Conservation (phyloP, 1,139 yeast species). For the Yamadazyma diddensiae region DNA sequence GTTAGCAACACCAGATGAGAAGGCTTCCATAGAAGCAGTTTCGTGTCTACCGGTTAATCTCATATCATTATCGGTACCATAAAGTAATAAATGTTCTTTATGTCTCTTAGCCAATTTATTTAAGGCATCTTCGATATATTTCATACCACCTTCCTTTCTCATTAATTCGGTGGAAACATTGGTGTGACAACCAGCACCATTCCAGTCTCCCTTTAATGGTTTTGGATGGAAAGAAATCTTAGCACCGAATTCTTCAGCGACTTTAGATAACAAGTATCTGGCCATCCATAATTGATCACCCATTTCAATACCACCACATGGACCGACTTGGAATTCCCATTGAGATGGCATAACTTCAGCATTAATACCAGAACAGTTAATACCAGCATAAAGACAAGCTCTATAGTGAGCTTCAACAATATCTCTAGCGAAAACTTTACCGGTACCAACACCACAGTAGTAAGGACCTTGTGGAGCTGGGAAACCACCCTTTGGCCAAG, state of each 20-base stretch:
- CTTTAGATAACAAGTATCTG: slow-evolving; percentile 87
- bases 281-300: slow-evolving; percentile 98
- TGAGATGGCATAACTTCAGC: slow-evolving; percentile 99
- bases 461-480: slow-evolving; percentile 99
- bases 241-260: slow-evolving; percentile 98
- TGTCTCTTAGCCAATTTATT: slow-evolving; percentile 95
- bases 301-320: slow-evolving; percentile 92
- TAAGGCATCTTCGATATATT: slow-evolving; percentile 86
- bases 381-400: slow-evolving; percentile 92
- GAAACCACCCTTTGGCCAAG: slow-evolving; percentile 99
- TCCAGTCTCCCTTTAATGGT: slow-evolving; percentile 98
- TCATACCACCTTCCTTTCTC: slow-evolving; percentile 97
- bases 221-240: slow-evolving; percentile 99
- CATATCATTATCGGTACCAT: slow-evolving; percentile 91
- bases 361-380: slow-evolving; percentile 90
- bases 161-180: slow-evolving; percentile 89
- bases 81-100: slow-evolving; percentile 90
- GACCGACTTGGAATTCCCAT: slow-evolving; percentile 99
- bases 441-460: slow-evolving; percentile 99
- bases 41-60: slow-evolving; percentile 98
- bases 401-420: slow-evolving; percentile 98
- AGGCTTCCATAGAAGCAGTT: slow-evolving; percentile 89
- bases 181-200: slow-evolving; percentile 99
- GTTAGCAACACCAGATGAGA: slow-evolving; percentile 98
- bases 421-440: slow-evolving; percentile 97